Conservation (phyloP, 2,329 filamentous ascomycete genomes). For the Phaeosphaeriaceae sp. region DNA sequence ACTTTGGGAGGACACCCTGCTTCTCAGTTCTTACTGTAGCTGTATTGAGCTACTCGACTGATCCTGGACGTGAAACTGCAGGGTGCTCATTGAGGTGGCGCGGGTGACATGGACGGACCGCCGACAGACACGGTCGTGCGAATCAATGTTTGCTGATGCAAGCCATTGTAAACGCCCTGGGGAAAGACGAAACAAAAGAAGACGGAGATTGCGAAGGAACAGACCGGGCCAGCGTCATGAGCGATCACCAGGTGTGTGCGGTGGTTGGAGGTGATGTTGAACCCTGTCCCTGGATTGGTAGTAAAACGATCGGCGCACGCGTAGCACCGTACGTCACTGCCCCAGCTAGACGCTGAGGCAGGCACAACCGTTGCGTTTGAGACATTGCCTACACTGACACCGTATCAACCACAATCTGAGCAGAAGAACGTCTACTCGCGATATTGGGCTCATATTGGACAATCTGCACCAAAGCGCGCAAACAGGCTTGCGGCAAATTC, state of each 20-base stretch:
- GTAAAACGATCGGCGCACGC: background rate
- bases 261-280: background rate
- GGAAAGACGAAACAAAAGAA: background rate
- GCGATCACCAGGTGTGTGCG: background rate
- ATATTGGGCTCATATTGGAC: background rate
- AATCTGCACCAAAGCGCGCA: conserved; percentile 1
- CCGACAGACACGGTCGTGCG: background rate
- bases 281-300: background rate
- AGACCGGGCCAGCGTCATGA: background rate
- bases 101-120: background rate
- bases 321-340: conserved; percentile 8
- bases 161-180: background rate
- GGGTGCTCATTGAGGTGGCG: background rate
- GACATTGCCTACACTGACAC: background rate
- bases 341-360: background rate
- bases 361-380: background rate
- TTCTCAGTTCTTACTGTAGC: too few relatives aligned
- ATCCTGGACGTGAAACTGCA: background rate
- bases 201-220: background rate
- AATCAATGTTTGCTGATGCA: background rate
- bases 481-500: background rate
- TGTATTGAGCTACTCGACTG: background rate
- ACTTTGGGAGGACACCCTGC: too few relatives aligned
- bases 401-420: background rate
- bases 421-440: background rate